Conservation (phyloP, 176 grass and related monocot species). For the Zea luxurians region DNA sequence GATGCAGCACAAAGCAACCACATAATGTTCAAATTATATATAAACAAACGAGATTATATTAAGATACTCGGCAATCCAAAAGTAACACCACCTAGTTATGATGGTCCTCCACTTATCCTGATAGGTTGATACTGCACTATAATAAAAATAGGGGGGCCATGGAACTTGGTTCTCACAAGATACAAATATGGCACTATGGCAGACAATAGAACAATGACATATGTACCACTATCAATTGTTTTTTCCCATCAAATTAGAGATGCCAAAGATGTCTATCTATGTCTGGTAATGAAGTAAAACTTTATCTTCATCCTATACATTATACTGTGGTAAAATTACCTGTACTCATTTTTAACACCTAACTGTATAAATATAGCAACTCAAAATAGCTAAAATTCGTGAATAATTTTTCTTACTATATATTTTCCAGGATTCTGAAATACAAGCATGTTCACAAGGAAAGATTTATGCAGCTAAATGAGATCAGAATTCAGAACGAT, state of each 20-base stretch:
- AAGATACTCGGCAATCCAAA: constrained; percentile 24
- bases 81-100: constrained; percentile 27
- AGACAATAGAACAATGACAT: constrained; percentile 28
- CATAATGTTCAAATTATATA: background rate
- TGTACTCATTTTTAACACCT: background rate
- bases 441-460: background rate
- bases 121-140: constrained; percentile 26
- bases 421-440: background rate
- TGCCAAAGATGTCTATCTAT: constrained; percentile 20
- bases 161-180: constrained; percentile 34
- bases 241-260: background rate
- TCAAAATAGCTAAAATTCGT: background rate
- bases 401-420: background rate
- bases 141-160: constrained; percentile 21
- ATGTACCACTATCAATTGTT: constrained; percentile 4
- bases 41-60: constrained; percentile 8
- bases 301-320: background rate
- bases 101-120: constrained; percentile 19
- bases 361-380: background rate
- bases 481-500: background rate
- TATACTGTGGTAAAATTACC: constrained; percentile 1
- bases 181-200: constrained; percentile 11
- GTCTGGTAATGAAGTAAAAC: background rate
- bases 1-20: background rate
- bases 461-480: constrained; percentile 5